A percentile compares a stretch with the other conserved stretches of the same genome.
These are phyloP conservation scores for Fusarium chlamydosporum DNA, from an alignment of 2,329 filamentous ascomycete genomes.

Conservation along the genomic window DNA sequence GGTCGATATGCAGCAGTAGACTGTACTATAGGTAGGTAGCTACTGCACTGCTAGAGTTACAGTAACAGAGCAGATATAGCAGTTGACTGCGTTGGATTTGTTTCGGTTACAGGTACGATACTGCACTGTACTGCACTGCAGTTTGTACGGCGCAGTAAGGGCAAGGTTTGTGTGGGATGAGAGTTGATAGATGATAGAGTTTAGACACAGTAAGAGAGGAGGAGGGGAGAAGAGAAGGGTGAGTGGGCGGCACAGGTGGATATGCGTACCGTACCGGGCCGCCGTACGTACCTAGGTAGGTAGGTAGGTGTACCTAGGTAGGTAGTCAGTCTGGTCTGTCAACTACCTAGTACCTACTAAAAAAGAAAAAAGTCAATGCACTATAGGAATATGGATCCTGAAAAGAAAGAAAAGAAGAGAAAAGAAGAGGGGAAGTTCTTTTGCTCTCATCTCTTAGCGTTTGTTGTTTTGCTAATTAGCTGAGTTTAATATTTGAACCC, in stretches of 20 bases:
- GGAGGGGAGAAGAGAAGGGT: conserved; percentile 9
- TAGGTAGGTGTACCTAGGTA: too few species aligned
- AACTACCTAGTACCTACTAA: background rate
- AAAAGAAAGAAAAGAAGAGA: conserved; percentile 14
- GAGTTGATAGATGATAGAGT: conserved; percentile 36
- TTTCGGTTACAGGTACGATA: conserved; percentile 8
- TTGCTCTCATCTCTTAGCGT: background rate
- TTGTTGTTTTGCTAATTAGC: conserved; percentile 18
- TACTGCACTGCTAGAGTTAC: background rate
- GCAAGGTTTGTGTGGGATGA: conserved; percentile 31
- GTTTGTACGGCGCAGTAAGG: conserved; percentile 32
- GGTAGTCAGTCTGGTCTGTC: background rate
- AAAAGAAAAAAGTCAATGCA: background rate
- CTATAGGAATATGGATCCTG: background rate
- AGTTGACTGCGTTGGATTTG: conserved; percentile 31
- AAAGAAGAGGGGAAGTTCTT: conserved; percentile 15
- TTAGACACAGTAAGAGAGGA: conserved; percentile 10
- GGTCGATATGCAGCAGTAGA: conserved; percentile 46
- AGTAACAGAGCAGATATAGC: conserved; percentile 7
- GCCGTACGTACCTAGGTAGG: background rate
- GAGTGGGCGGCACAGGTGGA: conserved; percentile 13
- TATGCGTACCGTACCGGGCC: conserved; percentile 13
- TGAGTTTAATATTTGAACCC: conserved; percentile 20
- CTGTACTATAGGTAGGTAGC: conserved; percentile 7
- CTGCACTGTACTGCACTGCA: conserved; percentile 1